Evolutionary conservation across 1,284 basidiomycete genomes (phyloP).

Genomic region (Cutaneotrichosporon cavernicola): DNA sequence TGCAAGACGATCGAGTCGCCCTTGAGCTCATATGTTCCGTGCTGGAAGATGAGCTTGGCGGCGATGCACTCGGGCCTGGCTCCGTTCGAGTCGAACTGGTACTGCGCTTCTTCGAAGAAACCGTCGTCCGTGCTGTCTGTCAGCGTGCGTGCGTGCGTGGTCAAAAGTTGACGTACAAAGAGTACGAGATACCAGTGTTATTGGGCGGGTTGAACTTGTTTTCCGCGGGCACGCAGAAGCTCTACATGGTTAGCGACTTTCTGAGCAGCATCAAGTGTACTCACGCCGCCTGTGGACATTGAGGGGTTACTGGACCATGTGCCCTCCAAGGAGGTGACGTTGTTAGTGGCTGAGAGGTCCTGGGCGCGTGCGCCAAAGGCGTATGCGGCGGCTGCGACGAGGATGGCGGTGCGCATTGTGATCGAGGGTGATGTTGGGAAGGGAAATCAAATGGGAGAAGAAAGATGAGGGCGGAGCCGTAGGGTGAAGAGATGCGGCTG

Average conservation of each 20-base stretch:
- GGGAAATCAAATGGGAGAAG: conserved; percentile 5
- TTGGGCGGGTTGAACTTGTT: conserved; percentile 74
- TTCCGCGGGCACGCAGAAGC: conserved; percentile 78
- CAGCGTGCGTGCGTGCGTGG: conserved; percentile 1
- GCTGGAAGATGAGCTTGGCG: conserved; percentile 79
- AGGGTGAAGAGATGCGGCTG: conserved; percentile 31
- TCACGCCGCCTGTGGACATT: conserved; percentile 77
- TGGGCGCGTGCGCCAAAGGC: conserved; percentile 18
- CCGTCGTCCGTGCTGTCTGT: conserved; percentile 61
- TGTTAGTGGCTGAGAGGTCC: conserved; percentile 54
- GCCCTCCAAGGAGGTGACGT: conserved; percentile 67
- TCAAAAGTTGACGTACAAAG: conserved; percentile 66
- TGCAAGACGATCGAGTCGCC: conserved; percentile 69
- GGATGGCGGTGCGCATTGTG: conserved; percentile 19
- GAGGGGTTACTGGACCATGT: conserved; percentile 77
- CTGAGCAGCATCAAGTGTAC: conserved; percentile 48
- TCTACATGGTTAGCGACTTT: conserved; percentile 54
- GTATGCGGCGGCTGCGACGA: conserved; percentile 14
- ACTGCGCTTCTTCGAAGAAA: conserved; percentile 82
- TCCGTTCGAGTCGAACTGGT: conserved; percentile 76
- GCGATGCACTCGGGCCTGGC: conserved; percentile 60
- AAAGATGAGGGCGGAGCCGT: conserved; percentile 7
- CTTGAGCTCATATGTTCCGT: conserved; percentile 69
- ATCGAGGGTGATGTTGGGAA: background rate
- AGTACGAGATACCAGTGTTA: conserved; percentile 79